Percentiles rank a stretch among this genome's conserved stretches.
Conservation (phyloP, 441 rosid genomes). For the Flueggea neowawraea region DNA sequence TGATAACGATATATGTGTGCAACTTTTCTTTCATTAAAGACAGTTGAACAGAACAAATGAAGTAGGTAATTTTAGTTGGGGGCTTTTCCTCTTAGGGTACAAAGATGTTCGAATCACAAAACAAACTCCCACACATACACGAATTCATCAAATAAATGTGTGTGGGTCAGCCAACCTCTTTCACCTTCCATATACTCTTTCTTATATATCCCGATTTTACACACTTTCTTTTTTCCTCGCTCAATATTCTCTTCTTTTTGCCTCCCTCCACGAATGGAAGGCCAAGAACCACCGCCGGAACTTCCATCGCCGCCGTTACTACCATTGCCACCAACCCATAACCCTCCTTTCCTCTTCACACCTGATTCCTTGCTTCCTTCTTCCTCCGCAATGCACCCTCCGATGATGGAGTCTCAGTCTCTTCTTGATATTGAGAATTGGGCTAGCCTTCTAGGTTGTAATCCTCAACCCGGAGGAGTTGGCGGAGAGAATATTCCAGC, state of each 20-base stretch:
- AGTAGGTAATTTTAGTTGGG: constrained; percentile 49
- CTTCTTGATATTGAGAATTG: constrained; percentile 45
- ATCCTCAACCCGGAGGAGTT: constrained; percentile 22
- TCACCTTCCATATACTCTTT: neutral
- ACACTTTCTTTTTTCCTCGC: constrained; percentile 19
- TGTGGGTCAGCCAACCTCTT: no score
- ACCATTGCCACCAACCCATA: constrained; percentile 17
- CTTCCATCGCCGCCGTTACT: constrained; percentile 4
- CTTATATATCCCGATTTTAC: constrained; percentile 11
- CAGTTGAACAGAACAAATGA: constrained; percentile 61
- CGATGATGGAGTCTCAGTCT: constrained; percentile 15
- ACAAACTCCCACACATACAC: no score
- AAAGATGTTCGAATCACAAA: neutral
- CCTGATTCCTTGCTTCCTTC: constrained; percentile 16
- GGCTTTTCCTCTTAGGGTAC: constrained; percentile 22
- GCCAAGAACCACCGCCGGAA: constrained; percentile 19
- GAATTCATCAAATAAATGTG: constrained; percentile 20
- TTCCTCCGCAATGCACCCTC: constrained; percentile 20
- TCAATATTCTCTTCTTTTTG: constrained; percentile 8
- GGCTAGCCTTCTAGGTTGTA: constrained; percentile 37
- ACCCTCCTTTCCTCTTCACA: constrained; percentile 23
- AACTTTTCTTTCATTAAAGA: constrained; percentile 20
- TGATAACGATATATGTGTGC: constrained; percentile 28
- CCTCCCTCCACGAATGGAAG: constrained; percentile 35
- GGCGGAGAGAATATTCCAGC: constrained; percentile 5